Base-by-base conservation (phyloP, 2,329 filamentous ascomycete species). In the Cryphonectria japonica region DNA sequence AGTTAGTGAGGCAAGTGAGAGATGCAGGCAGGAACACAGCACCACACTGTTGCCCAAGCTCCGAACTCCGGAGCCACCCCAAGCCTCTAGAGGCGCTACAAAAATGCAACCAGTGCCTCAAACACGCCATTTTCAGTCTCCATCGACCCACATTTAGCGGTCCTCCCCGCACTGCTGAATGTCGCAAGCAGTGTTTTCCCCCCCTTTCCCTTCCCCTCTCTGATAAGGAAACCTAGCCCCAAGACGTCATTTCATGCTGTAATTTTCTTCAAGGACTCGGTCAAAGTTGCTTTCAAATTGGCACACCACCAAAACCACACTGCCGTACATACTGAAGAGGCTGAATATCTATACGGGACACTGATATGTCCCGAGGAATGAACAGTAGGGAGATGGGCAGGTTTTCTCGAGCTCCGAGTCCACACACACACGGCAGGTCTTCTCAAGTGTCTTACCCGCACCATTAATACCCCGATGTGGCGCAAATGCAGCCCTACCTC, bases 91-190 rank as follows among this genome's bases (percentile, higher is more conserved):
- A 34, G 54, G 26, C 29, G 14, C 26, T 34, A 32, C 16, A 5
- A 59, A 32, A 19, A 32, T 32, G 54, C 29, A 32, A 32, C 26
- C 54, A 32, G 26, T 32, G 26, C 54, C 61, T 19, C 39, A 29
- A 71, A 66, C 70, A 71, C 70, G 70, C 70, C 70, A 71, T 67
- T 63, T 69, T 59, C 39, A 5, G 37, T 16, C 11, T 32, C 41
- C 63, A 69, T 69, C 67, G 57, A 69, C 70, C 70, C 67, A 69
- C 65, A 37, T 32, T 6, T 62, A 43, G 11, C 19, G 19, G 54
- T 43, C 32, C 52, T 67, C 66, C 66, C 66, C 66, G 66, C 66
- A 50, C 43, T 61, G 19, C 37, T 14, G 22, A 3, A 6, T 26
- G 26, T 29, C 41, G 22, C 37, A 65, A 43, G 13, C 37, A 26